Evolutionary conservation across 2,329 filamentous ascomycete genomes (phyloP), one percentile per base, ranked within the genome.

Genomic region (Trichoderma cornu-damae): DNA sequence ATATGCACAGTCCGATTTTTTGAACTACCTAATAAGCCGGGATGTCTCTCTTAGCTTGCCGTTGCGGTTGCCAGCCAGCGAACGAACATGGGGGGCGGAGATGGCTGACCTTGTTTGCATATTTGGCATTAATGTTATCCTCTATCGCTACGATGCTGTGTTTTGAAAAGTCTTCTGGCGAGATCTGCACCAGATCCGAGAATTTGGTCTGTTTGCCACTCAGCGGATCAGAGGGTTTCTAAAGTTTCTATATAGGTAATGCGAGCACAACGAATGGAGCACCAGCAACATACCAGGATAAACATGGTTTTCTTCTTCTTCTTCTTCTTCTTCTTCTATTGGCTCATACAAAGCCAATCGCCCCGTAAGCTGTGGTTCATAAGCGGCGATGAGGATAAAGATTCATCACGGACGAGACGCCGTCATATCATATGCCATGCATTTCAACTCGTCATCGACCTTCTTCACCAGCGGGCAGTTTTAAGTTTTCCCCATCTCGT

Each of bases 41-140:
- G 18, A n/a, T 24, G 24, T 48, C n/a, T 26, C 12, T 30, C 4
- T 42, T 34, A 11, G 30, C 28, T n/a, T n/a, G n/a, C n/a, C n/a
- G n/a, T n/a, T 38, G 34, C 18, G 9, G 3, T 38, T 30, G 28
- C 16, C n/a, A 28, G 26, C 9, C 14, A 9, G 6, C 14, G 3
- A 14, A 8, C 5, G 7, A 12, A 2, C 18, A 32, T 6, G 18
- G 11, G 7, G 38, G 11, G 9, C n/a, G 26, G 1, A 11, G 14
- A 14, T 47, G 2, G 24, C 64, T 42, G 54, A 90, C 87, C 74
- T 93, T 94, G 75, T 99, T 96, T 59, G 93, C 86, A 73, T 96
- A 99, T 75, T 99, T 99, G 62, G 86, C 81, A 71, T 99, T 97
- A 75, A 99, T 94, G 67, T 94, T 94, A 75, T 99, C 92, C 73